Evolutionary conservation across 108 stramenopile genomes (phyloP).

Genomic region (Nitzschia sp.): DNA sequence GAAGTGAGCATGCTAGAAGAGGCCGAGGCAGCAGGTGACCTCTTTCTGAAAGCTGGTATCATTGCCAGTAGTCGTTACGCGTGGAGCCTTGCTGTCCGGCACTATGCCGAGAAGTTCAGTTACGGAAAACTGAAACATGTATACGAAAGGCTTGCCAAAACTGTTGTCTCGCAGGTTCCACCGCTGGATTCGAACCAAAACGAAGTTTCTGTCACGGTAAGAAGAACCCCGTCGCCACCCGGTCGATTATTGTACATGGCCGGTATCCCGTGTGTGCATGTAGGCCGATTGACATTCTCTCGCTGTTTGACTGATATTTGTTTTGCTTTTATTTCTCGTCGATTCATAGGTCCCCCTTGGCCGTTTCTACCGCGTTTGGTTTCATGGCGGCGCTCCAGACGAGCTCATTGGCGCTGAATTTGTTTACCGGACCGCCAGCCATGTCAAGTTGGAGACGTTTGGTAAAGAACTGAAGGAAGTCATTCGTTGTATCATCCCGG

Average conservation of each 20-base stretch:
- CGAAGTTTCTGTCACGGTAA: conserved; percentile 64
- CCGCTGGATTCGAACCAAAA: conserved; percentile 70
- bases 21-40: conserved; percentile 78
- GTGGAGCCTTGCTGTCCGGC: conserved; percentile 75
- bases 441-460: conserved; percentile 68
- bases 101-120: conserved; percentile 83
- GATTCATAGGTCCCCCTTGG: conserved; percentile 77
- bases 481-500: conserved; percentile 74
- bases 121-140: conserved; percentile 71
- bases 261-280: too few relatives aligned
- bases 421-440: conserved; percentile 74
- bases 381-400: conserved; percentile 90
- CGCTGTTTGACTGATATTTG: too few relatives aligned
- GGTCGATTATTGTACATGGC: too few relatives aligned
- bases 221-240: too few relatives aligned
- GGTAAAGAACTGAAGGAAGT: conserved; percentile 64
- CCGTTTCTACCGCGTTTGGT: conserved; percentile 86
- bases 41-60: conserved; percentile 80
- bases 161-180: conserved; percentile 74
- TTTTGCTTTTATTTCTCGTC: too few relatives aligned
- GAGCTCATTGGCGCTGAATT: conserved; percentile 82
- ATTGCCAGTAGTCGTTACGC: conserved; percentile 78
- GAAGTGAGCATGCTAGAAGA: conserved; percentile 86
- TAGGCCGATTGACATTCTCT: too few relatives aligned
- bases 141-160: conserved; percentile 66